A percentile compares a stretch with the other conserved stretches of the same genome.
Conservation (phyloP, 805 yeast species). For the Hyphopichia homilentoma region DNA sequence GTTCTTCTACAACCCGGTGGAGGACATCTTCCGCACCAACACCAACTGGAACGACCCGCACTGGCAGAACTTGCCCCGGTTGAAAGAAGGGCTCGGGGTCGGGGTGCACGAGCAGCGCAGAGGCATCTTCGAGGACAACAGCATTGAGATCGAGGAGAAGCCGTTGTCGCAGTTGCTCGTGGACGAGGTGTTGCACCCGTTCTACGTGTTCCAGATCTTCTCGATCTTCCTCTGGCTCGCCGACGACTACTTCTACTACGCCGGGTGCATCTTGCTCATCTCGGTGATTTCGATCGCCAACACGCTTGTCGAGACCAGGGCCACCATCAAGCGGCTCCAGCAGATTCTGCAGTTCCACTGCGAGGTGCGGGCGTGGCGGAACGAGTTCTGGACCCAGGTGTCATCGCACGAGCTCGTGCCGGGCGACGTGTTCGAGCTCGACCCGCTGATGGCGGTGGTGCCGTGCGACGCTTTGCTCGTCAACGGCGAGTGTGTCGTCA, state of each 20-base stretch:
- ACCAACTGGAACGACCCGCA: constrained; percentile 79
- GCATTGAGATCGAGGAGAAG: constrained; percentile 73
- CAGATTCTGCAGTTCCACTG: constrained; percentile 73
- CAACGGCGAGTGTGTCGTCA: constrained; percentile 93
- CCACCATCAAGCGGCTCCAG: constrained; percentile 66
- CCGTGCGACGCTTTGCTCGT: constrained; percentile 90
- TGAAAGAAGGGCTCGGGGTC: constrained; percentile 68
- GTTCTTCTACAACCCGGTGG: constrained; percentile 80
- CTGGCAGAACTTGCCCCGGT: constrained; percentile 62
- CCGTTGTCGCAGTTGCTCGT: constrained; percentile 59
- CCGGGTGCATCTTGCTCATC: constrained; percentile 83
- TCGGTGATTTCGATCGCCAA: constrained; percentile 77
- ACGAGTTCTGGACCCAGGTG: constrained; percentile 86
- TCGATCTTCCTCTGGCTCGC: constrained; percentile 88
- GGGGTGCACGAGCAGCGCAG: constrained; percentile 65
- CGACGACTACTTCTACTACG: constrained; percentile 92
- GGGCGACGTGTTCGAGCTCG: constrained; percentile 93
- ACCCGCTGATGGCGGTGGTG: constrained; percentile 65
- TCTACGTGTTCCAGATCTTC: constrained; percentile 90
- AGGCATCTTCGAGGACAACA: constrained; percentile 73
- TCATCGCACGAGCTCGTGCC: constrained; percentile 82
- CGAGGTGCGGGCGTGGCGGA: constrained; percentile 84
- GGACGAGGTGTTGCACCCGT: constrained; percentile 92
- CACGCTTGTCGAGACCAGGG: constrained; percentile 81
- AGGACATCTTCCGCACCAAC: constrained; percentile 80